Conservation (phyloP, 768 basidiomycete genomes). For the Megacollybia marginata region DNA sequence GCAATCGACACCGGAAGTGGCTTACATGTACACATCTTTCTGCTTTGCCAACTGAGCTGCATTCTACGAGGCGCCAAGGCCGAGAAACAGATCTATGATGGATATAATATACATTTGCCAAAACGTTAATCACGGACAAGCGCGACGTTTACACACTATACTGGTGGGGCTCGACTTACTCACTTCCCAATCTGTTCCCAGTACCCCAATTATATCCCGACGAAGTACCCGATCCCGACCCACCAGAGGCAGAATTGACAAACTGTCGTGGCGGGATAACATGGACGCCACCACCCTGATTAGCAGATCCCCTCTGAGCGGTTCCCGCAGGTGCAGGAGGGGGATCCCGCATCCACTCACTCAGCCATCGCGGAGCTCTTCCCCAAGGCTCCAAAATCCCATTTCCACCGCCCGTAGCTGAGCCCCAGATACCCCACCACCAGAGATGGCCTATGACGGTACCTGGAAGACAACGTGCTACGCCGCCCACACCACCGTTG, state of each 20-base stretch:
- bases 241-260: not conserved
- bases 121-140: too few species aligned
- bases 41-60: too few species aligned
- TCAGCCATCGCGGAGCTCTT: conserved; percentile 56
- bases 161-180: too few species aligned
- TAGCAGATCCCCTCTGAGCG: conserved; percentile 21
- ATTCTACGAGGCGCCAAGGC: too few species aligned
- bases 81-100: too few species aligned
- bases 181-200: conserved; percentile 41
- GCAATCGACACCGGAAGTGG: too few species aligned
- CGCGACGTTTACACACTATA: too few species aligned
- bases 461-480: conserved; percentile 55
- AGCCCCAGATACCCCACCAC: conserved; percentile 69
- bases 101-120: too few species aligned
- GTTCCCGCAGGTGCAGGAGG: conserved; percentile 17
- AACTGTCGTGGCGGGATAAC: conserved; percentile 44
- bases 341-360: conserved; percentile 37
- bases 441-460: conserved; percentile 73
- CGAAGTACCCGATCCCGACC: conserved; percentile 6
- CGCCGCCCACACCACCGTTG: conserved; percentile 48
- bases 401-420: conserved; percentile 30
- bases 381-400: conserved; percentile 33
- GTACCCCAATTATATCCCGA: conserved; percentile 41
- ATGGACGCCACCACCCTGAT: conserved; percentile 44
- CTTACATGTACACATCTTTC: too few species aligned